Evolutionary conservation across 1,284 basidiomycete genomes (phyloP), one percentile per base, ranked within the genome.

Genomic region (Austroboletus niveus): DNA sequence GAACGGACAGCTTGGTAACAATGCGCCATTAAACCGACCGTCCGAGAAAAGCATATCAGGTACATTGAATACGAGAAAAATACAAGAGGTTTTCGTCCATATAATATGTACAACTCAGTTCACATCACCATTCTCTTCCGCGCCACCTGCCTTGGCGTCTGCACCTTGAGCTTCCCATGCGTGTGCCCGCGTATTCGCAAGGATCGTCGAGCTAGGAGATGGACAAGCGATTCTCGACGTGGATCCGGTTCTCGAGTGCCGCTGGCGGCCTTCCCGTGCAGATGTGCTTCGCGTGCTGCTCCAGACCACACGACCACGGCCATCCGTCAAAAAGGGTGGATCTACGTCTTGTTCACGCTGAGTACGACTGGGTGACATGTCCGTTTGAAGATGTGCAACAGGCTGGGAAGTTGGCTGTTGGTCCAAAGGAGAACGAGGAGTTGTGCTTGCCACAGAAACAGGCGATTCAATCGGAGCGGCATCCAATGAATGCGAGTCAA

Each of bases 291-390:
- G 60, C 24, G 69, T 60, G 40, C 71, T 66, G 47, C 79, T 84
- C 83, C 84, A 84, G 15, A 86, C 81, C 24, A 78, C 76, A 24
- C 77, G 69, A 15, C 78, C 76, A 22, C 76, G 74, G 1, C 76
- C 76, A 55, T 78, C 76, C 5, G 78, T 78, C 62, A 83, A 72
- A 63, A 87, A 86, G 5, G 82, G 81, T 17, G 83, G 82, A 31
- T 82, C 72, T 8, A 54, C 48, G 40, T 75, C 71, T 39, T 70
- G 72, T 51, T 55, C 60, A 31, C 64, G 53, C 41, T 57, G 67
- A 38, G 52, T 56, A 45, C 47, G 65, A 27, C 35, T 8, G 35
- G 2, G 32, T 8, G 49, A 34, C 9, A 40, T 24, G 15, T 65
- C 60, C 12, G 43, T 20, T 8, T 47, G 52, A 27, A 40, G 9